phyloP scores from a whole-genome alignment of 2,329 filamentous ascomycete genomes.

The Pestalotiopsis sp. region DNA sequence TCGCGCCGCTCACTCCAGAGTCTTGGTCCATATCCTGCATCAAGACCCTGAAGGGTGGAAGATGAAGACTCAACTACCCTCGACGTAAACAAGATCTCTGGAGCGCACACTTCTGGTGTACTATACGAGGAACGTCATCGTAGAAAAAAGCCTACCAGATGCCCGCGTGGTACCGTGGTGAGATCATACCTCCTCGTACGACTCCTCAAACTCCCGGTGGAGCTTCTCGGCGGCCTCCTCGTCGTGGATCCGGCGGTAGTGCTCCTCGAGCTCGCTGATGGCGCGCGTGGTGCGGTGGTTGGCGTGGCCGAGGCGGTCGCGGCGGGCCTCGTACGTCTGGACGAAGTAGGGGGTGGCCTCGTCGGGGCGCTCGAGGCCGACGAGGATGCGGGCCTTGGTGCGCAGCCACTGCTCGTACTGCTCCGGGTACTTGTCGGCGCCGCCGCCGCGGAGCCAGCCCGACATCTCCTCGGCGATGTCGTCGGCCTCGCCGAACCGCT shows the following conservation, averaged over 20 bases:
- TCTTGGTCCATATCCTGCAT: too few species aligned
- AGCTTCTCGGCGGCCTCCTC: background rate
- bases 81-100: too few species aligned
- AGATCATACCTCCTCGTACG: background rate
- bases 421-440: background rate
- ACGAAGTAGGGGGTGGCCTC: background rate
- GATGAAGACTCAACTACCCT: too few species aligned
- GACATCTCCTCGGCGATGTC: background rate
- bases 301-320: background rate
- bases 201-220: background rate
- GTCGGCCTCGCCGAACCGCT: conserved; percentile 4
- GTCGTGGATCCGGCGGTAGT: background rate
- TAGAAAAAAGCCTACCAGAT: too few species aligned
- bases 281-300: background rate
- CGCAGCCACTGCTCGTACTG: conserved; percentile 5
- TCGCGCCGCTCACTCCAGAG: too few species aligned
- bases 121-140: too few species aligned
- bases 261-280: conserved; percentile 7
- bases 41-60: too few species aligned
- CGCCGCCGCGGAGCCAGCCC: background rate
- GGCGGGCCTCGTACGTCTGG: conserved; percentile 1
- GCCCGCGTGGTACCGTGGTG: too few species aligned
- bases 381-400: background rate
- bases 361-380: background rate
- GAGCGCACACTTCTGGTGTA: too few species aligned